phyloP scores from a whole-genome alignment of 2,329 filamentous ascomycete genomes.

The Thelonectria blattea region DNA sequence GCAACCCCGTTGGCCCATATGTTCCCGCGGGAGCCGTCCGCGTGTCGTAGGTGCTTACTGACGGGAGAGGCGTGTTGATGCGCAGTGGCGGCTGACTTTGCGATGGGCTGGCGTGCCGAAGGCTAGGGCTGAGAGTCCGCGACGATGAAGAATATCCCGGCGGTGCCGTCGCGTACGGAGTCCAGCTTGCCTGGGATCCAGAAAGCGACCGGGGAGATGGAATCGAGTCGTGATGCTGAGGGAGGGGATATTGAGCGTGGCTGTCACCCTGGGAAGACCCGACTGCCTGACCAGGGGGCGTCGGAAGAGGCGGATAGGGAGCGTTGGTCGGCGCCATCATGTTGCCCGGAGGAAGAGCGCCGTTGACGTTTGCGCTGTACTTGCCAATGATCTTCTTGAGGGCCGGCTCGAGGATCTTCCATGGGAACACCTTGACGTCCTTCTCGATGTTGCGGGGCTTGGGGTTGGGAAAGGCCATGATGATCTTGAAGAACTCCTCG shows the following conservation, averaged over 20 bases:
- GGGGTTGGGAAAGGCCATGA: conserved; percentile 95
- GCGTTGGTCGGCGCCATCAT: conserved; percentile 49
- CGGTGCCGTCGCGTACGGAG: conserved; percentile 48
- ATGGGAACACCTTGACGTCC: conserved; percentile 97
- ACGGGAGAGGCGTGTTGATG: conserved; percentile 48
- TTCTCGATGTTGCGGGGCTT: conserved; percentile 99
- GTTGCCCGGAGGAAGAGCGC: conserved; percentile 46
- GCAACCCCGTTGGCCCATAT: conserved; percentile 49
- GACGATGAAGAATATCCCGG: conserved; percentile 43
- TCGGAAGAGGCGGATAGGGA: conserved; percentile 53
- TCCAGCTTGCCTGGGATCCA: conserved; percentile 56
- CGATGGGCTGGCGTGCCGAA: conserved; percentile 45
- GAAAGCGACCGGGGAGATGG: conserved; percentile 60
- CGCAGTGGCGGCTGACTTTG: conserved; percentile 44
- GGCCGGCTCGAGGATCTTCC: conserved; percentile 85
- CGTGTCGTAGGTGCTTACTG: conserved; percentile 49
- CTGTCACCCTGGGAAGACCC: conserved; percentile 41
- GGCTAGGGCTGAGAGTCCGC: conserved; percentile 51
- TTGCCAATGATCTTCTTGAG: conserved; percentile 99
- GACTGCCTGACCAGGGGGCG: conserved; percentile 50
- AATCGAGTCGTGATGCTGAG: conserved; percentile 56
- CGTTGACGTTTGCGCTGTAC: conserved; percentile 68
- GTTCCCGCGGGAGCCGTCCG: conserved; percentile 42
- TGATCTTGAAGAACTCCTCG: conserved; percentile 98
- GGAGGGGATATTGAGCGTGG: conserved; percentile 48